Conservation (phyloP, 1,139 yeast genomes). For the Blastobotrys apis region DNA sequence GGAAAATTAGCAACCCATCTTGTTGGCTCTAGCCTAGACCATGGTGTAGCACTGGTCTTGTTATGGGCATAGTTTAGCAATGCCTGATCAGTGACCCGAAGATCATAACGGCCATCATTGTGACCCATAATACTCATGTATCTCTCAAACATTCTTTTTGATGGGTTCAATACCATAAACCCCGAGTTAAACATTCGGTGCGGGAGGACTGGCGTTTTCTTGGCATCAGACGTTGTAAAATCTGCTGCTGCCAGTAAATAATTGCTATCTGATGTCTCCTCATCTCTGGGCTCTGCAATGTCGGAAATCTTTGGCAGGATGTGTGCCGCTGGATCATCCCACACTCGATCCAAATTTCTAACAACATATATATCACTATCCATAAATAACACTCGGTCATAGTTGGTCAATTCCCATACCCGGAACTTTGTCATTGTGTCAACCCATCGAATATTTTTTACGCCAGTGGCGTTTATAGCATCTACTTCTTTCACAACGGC, state of each 20-base stretch:
- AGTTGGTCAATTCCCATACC: slow-evolving; percentile 4
- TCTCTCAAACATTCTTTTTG: neutral
- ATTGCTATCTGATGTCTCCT: neutral
- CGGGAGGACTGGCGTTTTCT: neutral
- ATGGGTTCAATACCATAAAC: slow-evolving; percentile 3
- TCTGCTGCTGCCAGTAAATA: slow-evolving; percentile 1
- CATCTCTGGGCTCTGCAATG: neutral
- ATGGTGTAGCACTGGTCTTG: neutral
- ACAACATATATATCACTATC: slow-evolving; percentile 5
- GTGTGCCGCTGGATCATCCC: slow-evolving; percentile 7
- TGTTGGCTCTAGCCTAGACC: slow-evolving; percentile 3
- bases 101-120: neutral
- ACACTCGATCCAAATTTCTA: slow-evolving; percentile 1
- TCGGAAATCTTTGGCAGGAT: neutral
- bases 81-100: neutral
- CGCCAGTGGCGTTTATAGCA: neutral
- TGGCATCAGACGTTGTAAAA: no score
- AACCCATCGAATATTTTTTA: neutral
- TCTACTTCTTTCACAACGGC: neutral
- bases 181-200: slow-evolving; percentile 1
- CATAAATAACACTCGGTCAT: slow-evolving; percentile 3
- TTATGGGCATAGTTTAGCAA: slow-evolving; percentile 9
- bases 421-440: slow-evolving; percentile 9
- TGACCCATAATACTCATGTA: neutral
- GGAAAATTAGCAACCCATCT: slow-evolving; percentile 8